phyloP scores from a whole-genome alignment of 2,329 filamentous ascomycete species.

The Xylaria sp. region DNA sequence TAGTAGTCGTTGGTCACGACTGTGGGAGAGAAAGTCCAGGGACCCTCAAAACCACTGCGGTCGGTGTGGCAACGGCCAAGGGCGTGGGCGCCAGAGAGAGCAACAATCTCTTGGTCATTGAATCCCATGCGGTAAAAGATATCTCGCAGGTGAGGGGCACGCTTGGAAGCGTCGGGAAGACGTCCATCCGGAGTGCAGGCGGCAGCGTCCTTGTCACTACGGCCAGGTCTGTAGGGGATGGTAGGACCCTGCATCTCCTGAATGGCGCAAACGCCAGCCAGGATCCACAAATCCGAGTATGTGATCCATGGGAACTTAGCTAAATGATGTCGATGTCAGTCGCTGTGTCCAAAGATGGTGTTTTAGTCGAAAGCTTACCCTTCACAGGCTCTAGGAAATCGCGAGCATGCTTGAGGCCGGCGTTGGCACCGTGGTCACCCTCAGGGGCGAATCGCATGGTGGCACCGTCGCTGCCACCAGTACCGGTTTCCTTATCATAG shows the following conservation, averaged over 20 bases:
- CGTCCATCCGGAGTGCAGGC: slow-evolving; percentile 95
- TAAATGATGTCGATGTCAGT: slow-evolving; percentile 44
- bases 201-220: slow-evolving; percentile 78
- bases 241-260: slow-evolving; percentile 94
- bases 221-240: slow-evolving; percentile 90
- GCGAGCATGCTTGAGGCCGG: slow-evolving; percentile 84
- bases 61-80: slow-evolving; percentile 90
- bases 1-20: slow-evolving; percentile 96
- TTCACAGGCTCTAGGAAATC: slow-evolving; percentile 95
- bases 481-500: slow-evolving; percentile 86
- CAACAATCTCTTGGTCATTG: slow-evolving; percentile 96
- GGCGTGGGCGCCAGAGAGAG: slow-evolving; percentile 84
- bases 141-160: slow-evolving; percentile 81
- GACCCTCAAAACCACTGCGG: slow-evolving; percentile 87
- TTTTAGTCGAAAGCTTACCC: slow-evolving; percentile 58
- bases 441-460: slow-evolving; percentile 97
- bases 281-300: slow-evolving; percentile 97
- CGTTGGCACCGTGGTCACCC: slow-evolving; percentile 90
- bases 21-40: slow-evolving; percentile 92
- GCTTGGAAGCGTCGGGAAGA: slow-evolving; percentile 81
- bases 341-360: background rate
- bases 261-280: slow-evolving; percentile 83
- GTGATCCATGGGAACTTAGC: slow-evolving; percentile 92
- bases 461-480: slow-evolving; percentile 93
- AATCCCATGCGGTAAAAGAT: slow-evolving; percentile 99